Evolutionary conservation across 2,329 filamentous ascomycete species (phyloP), one percentile per base, ranked within the genome.

Genomic region (Exophiala sp.): DNA sequence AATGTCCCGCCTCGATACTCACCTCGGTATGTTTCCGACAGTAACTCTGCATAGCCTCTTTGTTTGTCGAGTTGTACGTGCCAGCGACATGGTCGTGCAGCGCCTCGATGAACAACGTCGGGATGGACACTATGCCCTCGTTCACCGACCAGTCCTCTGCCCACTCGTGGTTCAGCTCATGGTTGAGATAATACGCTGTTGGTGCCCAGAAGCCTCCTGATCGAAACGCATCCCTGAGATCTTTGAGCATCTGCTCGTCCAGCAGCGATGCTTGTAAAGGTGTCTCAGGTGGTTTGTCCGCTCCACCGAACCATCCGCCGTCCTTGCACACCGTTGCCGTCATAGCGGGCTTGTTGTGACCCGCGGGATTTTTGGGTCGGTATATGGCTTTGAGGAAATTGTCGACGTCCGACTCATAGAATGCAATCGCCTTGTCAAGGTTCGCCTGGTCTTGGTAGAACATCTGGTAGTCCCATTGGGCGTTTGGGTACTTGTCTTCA

Each of bases 1-100:
- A 97, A 71, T 97, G 94, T n/a, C 79, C 76, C 12, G 55, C 55
- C 8, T 51, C 52, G 24, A 60, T 54, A 18, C 24, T 48, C 16
- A 55, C 55, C 33, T 52, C 47, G 14, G 47, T 51, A 16, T 49
- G 34, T 11, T 56, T 55, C 14, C 52, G 36, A 36, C 58, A 60
- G 20, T 46, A 55, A n/a, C 34, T 54, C 40, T 47, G 34, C 58
- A 60, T 60, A 2, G 51, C 48, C 14, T 55, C 52, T 20, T 34
- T 36, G 14, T 54, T 34, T 3, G 2, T 48, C 3, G 55, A 47
- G 9, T 50, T 55, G 29, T 52, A 39, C 12, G 50, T 52, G 20
- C 43, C 52, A 1, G 21, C 44, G 14, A 58, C 52, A 7, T 24
- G 12, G 20, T 60, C 58, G 43, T 53, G 46, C 32, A 42, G 38